Conservation (phyloP, 2,329 filamentous ascomycete genomes). For the Cercospora citrullina region DNA sequence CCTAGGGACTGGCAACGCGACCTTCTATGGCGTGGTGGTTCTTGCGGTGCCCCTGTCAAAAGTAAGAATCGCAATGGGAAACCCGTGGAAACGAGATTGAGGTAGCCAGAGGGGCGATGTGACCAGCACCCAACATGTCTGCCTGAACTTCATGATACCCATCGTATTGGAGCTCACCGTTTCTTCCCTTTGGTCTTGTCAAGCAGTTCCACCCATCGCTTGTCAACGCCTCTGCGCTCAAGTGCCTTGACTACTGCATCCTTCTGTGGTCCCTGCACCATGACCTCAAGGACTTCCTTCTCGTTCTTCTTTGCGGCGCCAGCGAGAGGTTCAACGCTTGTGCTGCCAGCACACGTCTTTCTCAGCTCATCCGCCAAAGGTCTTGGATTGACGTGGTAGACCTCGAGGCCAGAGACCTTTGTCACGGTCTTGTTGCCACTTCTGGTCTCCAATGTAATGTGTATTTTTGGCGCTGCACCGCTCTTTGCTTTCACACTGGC, state of each 20-base stretch:
- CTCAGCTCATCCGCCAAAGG: constrained; percentile 65
- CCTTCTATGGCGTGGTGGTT: background rate
- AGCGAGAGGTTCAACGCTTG: constrained; percentile 61
- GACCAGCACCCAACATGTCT: background rate
- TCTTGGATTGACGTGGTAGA: constrained; percentile 61
- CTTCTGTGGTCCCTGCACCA: constrained; percentile 67
- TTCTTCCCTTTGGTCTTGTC: constrained; percentile 70
- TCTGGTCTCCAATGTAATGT: constrained; percentile 63
- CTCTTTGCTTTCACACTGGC: constrained; percentile 59
- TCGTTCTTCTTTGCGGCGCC: constrained; percentile 62
- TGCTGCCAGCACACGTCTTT: constrained; percentile 68
- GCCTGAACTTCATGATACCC: background rate
- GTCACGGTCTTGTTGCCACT: constrained; percentile 67
- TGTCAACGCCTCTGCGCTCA: constrained; percentile 58
- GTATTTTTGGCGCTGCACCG: constrained; percentile 60
- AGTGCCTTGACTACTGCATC: constrained; percentile 61
- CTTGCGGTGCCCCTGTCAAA: background rate
- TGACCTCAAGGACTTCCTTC: constrained; percentile 64
- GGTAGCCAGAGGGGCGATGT: background rate
- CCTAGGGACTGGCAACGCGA: background rate
- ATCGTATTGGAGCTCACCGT: constrained; percentile 24
- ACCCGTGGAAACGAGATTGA: background rate
- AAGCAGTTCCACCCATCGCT: constrained; percentile 62
- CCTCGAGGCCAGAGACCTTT: constrained; percentile 61
- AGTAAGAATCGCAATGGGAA: background rate